These are phyloP conservation scores for Cytospora piceae DNA, from an alignment of 2,329 filamentous ascomycete species.

Conservation along the genomic window DNA sequence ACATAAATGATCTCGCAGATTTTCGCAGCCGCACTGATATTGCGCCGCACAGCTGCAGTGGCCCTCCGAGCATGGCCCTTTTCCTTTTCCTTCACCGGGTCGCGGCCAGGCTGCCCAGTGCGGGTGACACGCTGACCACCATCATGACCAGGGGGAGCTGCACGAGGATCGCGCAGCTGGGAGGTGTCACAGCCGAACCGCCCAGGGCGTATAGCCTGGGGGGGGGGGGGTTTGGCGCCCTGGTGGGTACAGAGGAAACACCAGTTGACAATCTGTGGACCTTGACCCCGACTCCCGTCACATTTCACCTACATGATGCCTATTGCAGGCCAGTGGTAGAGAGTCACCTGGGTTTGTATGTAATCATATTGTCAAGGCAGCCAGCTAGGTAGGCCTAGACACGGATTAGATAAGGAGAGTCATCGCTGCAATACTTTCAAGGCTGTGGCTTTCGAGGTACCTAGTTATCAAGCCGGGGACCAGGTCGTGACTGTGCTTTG, in stretches of 20 bases:
- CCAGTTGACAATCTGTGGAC: not conserved
- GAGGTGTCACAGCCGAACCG: conserved; percentile 12
- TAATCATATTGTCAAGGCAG: not conserved
- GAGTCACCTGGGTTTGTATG: not conserved
- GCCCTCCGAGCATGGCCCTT: not conserved
- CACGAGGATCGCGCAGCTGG: conserved; percentile 25
- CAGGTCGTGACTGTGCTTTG: not conserved
- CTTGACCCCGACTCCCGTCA: not conserved
- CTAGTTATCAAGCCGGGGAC: too few relatives aligned
- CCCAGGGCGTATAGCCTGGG: not conserved
- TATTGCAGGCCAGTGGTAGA: not conserved
- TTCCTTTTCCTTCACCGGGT: conserved; percentile 7
- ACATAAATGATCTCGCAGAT: not conserved
- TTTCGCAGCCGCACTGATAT: conserved; percentile 9
- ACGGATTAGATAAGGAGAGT: not conserved
- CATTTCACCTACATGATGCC: not conserved
- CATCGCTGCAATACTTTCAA: not conserved
- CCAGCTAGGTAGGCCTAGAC: not conserved
- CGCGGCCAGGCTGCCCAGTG: conserved; percentile 14
- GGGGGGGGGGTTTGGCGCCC: conserved; percentile 2
- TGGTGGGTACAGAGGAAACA: conserved; percentile 2
- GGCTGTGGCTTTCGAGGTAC: too few relatives aligned
- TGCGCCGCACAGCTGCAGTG: conserved; percentile 25
- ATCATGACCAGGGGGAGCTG: conserved; percentile 20
- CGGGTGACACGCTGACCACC: conserved; percentile 17